These are phyloP conservation scores for Thelonectria rubi DNA, from an alignment of 2,329 filamentous ascomycete genomes.

Conservation along the genomic window DNA sequence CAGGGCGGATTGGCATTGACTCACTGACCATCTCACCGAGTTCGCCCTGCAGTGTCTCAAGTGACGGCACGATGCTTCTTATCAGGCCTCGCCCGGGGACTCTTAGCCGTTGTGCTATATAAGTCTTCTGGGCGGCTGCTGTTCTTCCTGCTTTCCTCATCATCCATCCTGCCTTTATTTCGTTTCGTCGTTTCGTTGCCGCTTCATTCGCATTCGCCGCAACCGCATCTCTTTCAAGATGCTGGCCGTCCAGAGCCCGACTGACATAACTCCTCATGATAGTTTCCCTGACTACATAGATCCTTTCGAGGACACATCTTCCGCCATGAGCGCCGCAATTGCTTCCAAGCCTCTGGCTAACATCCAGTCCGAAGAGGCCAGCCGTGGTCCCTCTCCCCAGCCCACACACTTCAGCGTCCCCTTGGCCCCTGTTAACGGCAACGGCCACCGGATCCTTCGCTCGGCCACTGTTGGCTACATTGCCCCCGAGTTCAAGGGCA, in stretches of 20 bases:
- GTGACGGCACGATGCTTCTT: conserved; percentile 26
- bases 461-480: conserved; percentile 94
- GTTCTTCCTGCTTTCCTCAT: conserved; percentile 17
- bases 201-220: conserved; percentile 19
- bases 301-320: conserved; percentile 46
- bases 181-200: conserved; percentile 21
- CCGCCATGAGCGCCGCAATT: conserved; percentile 47
- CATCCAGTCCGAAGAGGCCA: conserved; percentile 52
- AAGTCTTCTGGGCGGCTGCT: conserved; percentile 27
- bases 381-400: conserved; percentile 82
- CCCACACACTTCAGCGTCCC: conserved; percentile 85
- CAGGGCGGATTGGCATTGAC: conserved; percentile 18
- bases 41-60: conserved; percentile 16
- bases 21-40: conserved; percentile 18
- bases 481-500: conserved; percentile 92
- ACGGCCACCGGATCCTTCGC: conserved; percentile 78
- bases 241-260: conserved; percentile 49
- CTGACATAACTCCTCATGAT: conserved; percentile 52
- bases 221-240: conserved; percentile 42
- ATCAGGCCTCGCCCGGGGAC: conserved; percentile 7
- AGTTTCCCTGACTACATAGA: conserved; percentile 58
- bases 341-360: conserved; percentile 53
- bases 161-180: conserved; percentile 19
- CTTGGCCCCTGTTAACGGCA: conserved; percentile 58
- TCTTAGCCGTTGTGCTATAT: conserved; percentile 33